phyloP scores from a whole-genome alignment of 1,284 basidiomycete genomes.

The Pulveroboletus sp. region DNA sequence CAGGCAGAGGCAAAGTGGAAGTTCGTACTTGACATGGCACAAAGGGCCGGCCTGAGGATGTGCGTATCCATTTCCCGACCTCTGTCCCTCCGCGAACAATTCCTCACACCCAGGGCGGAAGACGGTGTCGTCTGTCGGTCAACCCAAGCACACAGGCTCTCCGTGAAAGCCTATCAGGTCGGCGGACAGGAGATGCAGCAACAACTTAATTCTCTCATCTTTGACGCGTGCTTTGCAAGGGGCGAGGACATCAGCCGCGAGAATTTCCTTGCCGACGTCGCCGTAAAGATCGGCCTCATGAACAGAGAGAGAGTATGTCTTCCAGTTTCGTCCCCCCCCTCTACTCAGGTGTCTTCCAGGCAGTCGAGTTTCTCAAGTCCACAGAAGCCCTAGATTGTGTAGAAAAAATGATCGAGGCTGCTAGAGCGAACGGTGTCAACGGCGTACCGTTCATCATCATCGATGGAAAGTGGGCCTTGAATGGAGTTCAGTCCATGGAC shows the following conservation, averaged over 20 bases:
- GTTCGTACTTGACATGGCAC: slow-evolving; percentile 53
- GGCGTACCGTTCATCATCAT: slow-evolving; percentile 83
- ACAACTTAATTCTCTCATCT: slow-evolving; percentile 57
- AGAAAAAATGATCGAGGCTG: slow-evolving; percentile 64
- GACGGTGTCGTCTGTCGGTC: slow-evolving; percentile 66
- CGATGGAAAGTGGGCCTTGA: slow-evolving; percentile 77
- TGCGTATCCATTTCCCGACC: slow-evolving; percentile 41
- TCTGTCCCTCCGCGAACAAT: neutral
- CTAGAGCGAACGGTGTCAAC: slow-evolving; percentile 68
- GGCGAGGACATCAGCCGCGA: slow-evolving; percentile 64
- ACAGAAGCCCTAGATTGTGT: slow-evolving; percentile 71
- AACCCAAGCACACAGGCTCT: slow-evolving; percentile 69
- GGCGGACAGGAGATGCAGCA: slow-evolving; percentile 68
- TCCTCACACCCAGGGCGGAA: slow-evolving; percentile 44
- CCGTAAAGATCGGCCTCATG: slow-evolving; percentile 62
- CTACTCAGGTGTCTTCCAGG: slow-evolving; percentile 37
- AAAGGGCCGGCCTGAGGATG: slow-evolving; percentile 66
- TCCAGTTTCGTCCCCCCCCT: too few relatives aligned
- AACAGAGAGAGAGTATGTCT: slow-evolving; percentile 56
- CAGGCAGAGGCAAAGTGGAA: slow-evolving; percentile 50
- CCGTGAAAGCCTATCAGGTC: slow-evolving; percentile 66
- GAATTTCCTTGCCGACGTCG: slow-evolving; percentile 60
- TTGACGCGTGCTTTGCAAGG: slow-evolving; percentile 67
- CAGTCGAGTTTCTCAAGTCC: slow-evolving; percentile 62
- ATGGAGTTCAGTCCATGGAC: slow-evolving; percentile 71